phyloP scores from a whole-genome alignment of 352 stramenopile genomes.

The Phytopythium litorale region DNA sequence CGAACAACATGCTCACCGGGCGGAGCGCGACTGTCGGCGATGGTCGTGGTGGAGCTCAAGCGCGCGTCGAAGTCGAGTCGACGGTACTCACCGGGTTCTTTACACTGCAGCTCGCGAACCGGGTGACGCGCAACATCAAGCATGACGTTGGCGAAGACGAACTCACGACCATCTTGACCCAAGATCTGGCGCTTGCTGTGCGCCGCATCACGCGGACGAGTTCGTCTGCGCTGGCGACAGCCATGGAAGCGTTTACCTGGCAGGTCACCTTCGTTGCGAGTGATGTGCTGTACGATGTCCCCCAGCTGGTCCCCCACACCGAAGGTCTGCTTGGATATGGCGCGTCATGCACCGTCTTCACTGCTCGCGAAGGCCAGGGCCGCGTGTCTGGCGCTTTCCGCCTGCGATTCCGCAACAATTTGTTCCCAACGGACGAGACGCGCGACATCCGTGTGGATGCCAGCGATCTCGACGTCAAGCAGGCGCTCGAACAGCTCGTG shows the following conservation, averaged over 20 bases:
- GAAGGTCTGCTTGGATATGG: conserved; percentile 58
- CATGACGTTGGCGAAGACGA: conserved; percentile 58
- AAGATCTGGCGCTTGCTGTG: conserved; percentile 57
- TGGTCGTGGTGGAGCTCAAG: conserved; percentile 29
- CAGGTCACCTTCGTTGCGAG: conserved; percentile 73
- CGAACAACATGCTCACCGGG: conserved; percentile 48
- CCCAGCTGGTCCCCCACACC: conserved; percentile 41
- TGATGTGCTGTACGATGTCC: conserved; percentile 58
- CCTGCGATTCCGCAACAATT: conserved; percentile 59
- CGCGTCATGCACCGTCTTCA: conserved; percentile 40
- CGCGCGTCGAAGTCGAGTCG: conserved; percentile 53
- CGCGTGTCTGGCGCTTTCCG: conserved; percentile 67
- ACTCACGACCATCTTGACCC: conserved; percentile 48
- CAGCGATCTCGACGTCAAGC: conserved; percentile 47
- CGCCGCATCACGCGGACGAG: conserved; percentile 44
- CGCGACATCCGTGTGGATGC: conserved; percentile 58
- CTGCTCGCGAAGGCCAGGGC: conserved; percentile 52
- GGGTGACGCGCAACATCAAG: conserved; percentile 64
- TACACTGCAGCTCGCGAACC: conserved; percentile 48
- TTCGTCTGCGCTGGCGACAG: conserved; percentile 13
- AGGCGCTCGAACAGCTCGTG: conserved; percentile 62
- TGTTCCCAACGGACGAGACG: conserved; percentile 76
- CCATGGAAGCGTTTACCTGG: conserved; percentile 62
- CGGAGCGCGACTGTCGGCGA: conserved; percentile 51
- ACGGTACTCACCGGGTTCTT: conserved; percentile 63